Conservation (phyloP, 2,329 filamentous ascomycete species). For the Trichoderma semiorbis region DNA sequence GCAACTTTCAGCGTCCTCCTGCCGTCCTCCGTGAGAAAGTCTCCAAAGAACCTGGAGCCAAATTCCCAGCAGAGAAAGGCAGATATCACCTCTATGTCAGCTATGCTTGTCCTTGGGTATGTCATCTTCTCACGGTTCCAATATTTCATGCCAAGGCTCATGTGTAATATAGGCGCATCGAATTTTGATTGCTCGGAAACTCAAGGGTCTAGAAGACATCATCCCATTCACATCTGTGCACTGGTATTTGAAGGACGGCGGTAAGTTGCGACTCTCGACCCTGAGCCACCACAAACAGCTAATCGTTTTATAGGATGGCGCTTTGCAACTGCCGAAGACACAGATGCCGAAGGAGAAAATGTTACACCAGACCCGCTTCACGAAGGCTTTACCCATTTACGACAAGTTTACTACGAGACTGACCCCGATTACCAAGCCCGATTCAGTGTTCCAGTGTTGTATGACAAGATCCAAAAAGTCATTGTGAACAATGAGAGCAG, state of each 20-base stretch:
- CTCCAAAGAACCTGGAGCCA: conserved; percentile 63
- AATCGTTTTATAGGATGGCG: conserved; percentile 55
- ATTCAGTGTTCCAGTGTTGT: conserved; percentile 83
- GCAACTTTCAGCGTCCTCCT: conserved; percentile 85
- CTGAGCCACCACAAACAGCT: neutral
- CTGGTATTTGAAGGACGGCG: conserved; percentile 72
- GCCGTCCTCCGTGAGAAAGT: conserved; percentile 78
- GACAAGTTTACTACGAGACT: conserved; percentile 73
- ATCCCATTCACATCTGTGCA: conserved; percentile 78
- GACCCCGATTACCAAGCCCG: conserved; percentile 69
- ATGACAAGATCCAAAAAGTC: conserved; percentile 66
- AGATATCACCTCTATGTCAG: conserved; percentile 92
- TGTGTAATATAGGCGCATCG: conserved; percentile 60
- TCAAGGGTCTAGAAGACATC: conserved; percentile 87
- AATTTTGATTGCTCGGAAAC: conserved; percentile 76
- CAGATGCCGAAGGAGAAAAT: conserved; percentile 51
- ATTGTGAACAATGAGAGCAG: conserved; percentile 90
- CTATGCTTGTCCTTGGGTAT: conserved; percentile 84
- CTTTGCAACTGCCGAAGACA: conserved; percentile 63
- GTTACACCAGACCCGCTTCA: conserved; percentile 65
- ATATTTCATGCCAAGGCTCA: neutral
- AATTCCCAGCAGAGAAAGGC: conserved; percentile 79
- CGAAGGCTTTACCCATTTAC: conserved; percentile 64
- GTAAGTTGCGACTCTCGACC: conserved; percentile 30
- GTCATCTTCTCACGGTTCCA: conserved; percentile 8